A percentile compares a stretch with the other conserved stretches of the same genome.
Evolutionary conservation across 176 grass and related monocot genomes (phyloP).

Genomic region (Rhynchospora pubera): DNA sequence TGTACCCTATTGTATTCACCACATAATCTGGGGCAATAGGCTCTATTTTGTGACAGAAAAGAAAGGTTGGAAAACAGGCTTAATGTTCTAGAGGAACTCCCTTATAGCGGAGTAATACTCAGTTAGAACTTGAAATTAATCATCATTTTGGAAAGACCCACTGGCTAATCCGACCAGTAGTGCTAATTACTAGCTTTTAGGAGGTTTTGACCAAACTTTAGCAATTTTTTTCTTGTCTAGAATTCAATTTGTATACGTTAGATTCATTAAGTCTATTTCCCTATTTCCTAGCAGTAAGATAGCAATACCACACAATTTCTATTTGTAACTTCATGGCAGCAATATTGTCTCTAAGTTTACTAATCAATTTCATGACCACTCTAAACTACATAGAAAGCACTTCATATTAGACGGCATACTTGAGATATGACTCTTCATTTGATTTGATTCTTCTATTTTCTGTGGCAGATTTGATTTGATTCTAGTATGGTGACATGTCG

Average conservation of each 20-base stretch:
- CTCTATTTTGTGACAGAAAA: not conserved
- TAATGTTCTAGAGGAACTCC: not conserved
- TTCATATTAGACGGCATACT: too few species aligned
- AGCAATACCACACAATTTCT: not conserved
- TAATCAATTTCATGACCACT: not conserved
- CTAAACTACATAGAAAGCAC: too few species aligned
- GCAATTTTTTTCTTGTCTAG: not conserved
- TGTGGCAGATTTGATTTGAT: not conserved
- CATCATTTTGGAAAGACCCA: not conserved
- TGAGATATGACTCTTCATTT: not conserved
- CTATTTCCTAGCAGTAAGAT: not conserved
- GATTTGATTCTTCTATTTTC: not conserved
- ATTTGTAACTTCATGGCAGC: not conserved
- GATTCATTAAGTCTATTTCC: not conserved
- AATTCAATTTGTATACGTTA: not conserved
- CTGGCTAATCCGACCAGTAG: not conserved
- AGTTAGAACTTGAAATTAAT: not conserved
- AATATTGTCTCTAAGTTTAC: not conserved
- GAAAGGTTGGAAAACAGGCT: not conserved
- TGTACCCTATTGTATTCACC: not conserved
- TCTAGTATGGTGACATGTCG: constrained; percentile 14
- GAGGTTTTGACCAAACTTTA: not conserved
- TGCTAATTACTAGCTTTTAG: not conserved
- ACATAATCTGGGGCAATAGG: not conserved
- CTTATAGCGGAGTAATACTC: not conserved